phyloP scores from a whole-genome alignment of 116 monocot genomes.

The Dioscorea cayenensis region DNA sequence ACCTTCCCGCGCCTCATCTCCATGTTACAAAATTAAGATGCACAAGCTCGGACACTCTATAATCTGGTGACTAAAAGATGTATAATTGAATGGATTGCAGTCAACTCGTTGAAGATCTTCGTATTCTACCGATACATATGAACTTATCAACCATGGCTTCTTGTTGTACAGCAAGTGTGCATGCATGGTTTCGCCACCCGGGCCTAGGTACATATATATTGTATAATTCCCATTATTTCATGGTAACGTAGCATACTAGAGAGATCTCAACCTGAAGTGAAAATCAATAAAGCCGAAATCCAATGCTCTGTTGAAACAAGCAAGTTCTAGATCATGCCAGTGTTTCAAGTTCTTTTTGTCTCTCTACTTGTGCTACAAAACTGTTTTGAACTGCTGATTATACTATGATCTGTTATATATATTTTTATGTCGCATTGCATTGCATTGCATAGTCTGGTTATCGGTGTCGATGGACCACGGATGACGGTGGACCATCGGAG shows the following conservation, averaged over 20 bases:
- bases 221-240: no score
- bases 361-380: background rate
- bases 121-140: background rate
- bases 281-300: background rate
- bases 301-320: background rate
- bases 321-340: background rate
- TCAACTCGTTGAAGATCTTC: background rate
- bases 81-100: background rate
- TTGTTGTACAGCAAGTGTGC: no score
- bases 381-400: background rate
- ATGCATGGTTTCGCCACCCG: no score
- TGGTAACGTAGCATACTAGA: no score
- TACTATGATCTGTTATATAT: background rate
- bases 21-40: background rate
- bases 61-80: background rate
- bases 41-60: background rate
- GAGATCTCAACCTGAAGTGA: no score
- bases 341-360: background rate
- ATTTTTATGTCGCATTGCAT: no score
- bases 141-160: background rate
- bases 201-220: no score
- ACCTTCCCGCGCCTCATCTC: background rate
- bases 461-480: no score
- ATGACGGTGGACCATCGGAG: background rate
- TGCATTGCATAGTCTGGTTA: background rate